Evolutionary conservation across 441 rosid genomes (phyloP).

Genomic region (Metrosideros polymorpha): DNA sequence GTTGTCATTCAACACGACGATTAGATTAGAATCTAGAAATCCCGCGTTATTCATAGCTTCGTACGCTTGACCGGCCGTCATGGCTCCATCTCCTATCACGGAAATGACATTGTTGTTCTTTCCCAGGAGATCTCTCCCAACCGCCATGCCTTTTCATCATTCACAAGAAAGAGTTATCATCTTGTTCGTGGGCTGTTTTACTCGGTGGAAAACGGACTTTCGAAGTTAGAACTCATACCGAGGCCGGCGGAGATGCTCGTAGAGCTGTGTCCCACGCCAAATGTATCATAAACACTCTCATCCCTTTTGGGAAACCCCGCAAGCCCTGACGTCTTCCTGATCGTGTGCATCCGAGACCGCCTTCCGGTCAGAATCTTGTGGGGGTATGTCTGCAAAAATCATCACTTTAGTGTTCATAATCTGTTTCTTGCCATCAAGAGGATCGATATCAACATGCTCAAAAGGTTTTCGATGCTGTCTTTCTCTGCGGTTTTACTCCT

Average conservation of each 20-base stretch:
- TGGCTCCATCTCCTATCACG: slow-evolving; percentile 80
- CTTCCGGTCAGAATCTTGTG: slow-evolving; percentile 78
- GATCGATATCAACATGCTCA: not conserved
- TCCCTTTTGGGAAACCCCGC: slow-evolving; percentile 78
- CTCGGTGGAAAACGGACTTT: not conserved
- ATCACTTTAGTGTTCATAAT: not conserved
- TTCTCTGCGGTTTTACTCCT: not conserved
- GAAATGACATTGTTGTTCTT: slow-evolving; percentile 55
- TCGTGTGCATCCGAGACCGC: slow-evolving; percentile 61
- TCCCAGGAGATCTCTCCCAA: slow-evolving; percentile 50
- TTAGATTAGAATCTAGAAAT: slow-evolving; percentile 53
- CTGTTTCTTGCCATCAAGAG: not conserved
- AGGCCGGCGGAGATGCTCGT: slow-evolving; percentile 83
- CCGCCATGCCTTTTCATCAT: slow-evolving; percentile 43
- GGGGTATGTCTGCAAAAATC: slow-evolving; percentile 44
- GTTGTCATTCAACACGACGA: slow-evolving; percentile 56
- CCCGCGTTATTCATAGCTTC: slow-evolving; percentile 81
- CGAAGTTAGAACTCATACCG: slow-evolving; percentile 21
- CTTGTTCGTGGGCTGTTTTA: not conserved
- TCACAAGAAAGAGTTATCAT: not conserved
- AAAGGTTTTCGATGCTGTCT: not conserved
- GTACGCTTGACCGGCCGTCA: slow-evolving; percentile 78
- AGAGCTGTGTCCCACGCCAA: slow-evolving; percentile 71
- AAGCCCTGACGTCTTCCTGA: slow-evolving; percentile 64
- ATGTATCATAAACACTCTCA: slow-evolving; percentile 60